Evolutionary conservation across 2,329 filamentous ascomycete genomes (phyloP).

Genomic region (Fusarium oligoseptatum): DNA sequence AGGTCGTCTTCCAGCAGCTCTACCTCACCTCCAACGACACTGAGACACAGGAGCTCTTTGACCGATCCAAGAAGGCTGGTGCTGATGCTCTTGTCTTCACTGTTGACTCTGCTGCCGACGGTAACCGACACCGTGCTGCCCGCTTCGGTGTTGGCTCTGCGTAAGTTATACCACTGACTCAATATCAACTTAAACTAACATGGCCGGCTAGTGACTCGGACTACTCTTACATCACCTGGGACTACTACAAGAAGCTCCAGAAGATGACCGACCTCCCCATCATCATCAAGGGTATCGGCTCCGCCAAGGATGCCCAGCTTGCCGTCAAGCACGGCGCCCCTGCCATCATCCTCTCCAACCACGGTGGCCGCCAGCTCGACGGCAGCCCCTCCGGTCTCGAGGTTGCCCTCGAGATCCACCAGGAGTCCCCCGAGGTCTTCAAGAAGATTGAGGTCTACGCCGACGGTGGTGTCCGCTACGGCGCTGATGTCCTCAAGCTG

Average conservation of each 20-base stretch:
- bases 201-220: slow-evolving; percentile 31
- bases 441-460: slow-evolving; percentile 55
- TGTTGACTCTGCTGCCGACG: slow-evolving; percentile 56
- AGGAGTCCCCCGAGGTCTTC: slow-evolving; percentile 55
- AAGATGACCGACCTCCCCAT: slow-evolving; percentile 55
- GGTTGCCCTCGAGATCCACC: slow-evolving; percentile 55
- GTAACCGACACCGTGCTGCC: slow-evolving; percentile 57
- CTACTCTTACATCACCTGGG: slow-evolving; percentile 51
- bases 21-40: slow-evolving; percentile 51
- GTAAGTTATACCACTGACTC: slow-evolving; percentile 21
- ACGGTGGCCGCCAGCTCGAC: slow-evolving; percentile 59
- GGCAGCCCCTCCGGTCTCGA: slow-evolving; percentile 55
- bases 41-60: slow-evolving; percentile 48
- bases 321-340: slow-evolving; percentile 50
- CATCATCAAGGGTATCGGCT: slow-evolving; percentile 57
- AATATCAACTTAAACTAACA: not conserved
- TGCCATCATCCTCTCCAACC: slow-evolving; percentile 59
- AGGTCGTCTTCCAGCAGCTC: slow-evolving; percentile 56
- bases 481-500: slow-evolving; percentile 58
- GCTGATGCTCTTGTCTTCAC: slow-evolving; percentile 56
- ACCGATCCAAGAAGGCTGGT: slow-evolving; percentile 50
- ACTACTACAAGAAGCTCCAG: slow-evolving; percentile 53
- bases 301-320: slow-evolving; percentile 52
- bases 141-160: slow-evolving; percentile 56
- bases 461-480: slow-evolving; percentile 60